Base-by-base conservation (phyloP, 78 protist genomes). In the Bodo saltans region DNA sequence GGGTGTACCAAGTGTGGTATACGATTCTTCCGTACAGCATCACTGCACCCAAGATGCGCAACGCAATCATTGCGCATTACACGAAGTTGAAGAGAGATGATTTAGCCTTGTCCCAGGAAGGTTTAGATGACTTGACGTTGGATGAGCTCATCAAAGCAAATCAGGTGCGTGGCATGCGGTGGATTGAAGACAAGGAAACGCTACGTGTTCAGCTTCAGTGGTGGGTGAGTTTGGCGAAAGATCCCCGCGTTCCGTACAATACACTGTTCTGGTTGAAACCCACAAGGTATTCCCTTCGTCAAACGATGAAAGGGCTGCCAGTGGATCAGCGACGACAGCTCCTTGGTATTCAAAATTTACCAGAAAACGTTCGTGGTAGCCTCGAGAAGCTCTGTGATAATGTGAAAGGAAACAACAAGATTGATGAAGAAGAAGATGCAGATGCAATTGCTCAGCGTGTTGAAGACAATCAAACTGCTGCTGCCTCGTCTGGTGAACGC, bases 131-230 rank as follows among this genome's bases (percentile, higher is more conserved):
- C 25, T 38, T 76, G 37, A 76, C 12, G 69, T 28, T 4, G 23
- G 67, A 68, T 47, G 81, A 76, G 69, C 81, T 76, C 29, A 67
- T 42, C n/a, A 3, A 11, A 25, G 81, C 12, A 27, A 39, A 40
- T 67, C 28, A 4, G 8, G 8, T 42, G 81, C 35, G 81, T 3
- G 28, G 35, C 81, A 4, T 76, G 70, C 81, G 81, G 4, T 76
- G 81, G 81, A 2, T 76, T 29, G 81, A 38, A 25, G 25, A 68
- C 12, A 28, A 68, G 26, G 27, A 47, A 27, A 67, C 81, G 42
- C 81, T 76, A 1, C 53, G 70, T 29, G 17, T 39, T 8, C 81
- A 76, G 81, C 81, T 76, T 32, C 12, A 23, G 81, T 3, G 8
- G 35, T 76, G 81, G 81, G 12, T 12, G 41, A 12, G 12, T 29